Percentiles rank a stretch among this genome's conserved stretches.
These are phyloP conservation scores for Saccharomyces mikatae DNA, from an alignment of 805 yeast species.

Conservation along the genomic window DNA sequence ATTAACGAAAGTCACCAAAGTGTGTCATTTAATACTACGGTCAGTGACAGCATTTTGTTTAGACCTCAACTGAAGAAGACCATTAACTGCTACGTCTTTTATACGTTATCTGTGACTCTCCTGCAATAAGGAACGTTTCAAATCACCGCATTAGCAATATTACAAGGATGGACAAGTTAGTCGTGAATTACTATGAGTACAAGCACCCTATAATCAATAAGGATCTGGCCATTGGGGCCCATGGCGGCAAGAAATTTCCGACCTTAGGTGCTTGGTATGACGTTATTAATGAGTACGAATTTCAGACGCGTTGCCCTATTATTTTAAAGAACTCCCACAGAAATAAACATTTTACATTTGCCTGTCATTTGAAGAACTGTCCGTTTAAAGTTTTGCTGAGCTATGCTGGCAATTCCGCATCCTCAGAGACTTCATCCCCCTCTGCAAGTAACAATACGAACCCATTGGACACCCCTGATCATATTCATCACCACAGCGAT, in stretches of 20 bases:
- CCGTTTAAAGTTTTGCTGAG: conserved; percentile 29
- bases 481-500: neutral
- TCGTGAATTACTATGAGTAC: conserved; percentile 25
- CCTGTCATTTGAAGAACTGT: conserved; percentile 30
- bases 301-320: conserved; percentile 30
- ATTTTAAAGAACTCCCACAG: conserved; percentile 31
- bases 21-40: neutral
- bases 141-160: neutral
- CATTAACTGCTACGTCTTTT: neutral
- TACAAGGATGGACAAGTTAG: neutral
- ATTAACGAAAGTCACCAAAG: neutral
- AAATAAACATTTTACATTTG: conserved; percentile 31
- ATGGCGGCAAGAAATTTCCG: conserved; percentile 20
- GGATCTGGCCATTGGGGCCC: conserved; percentile 18
- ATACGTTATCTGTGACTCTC: neutral
- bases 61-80: neutral
- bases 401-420: conserved; percentile 20
- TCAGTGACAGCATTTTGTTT: neutral
- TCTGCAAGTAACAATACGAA: conserved; percentile 2
- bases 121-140: neutral
- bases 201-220: conserved; percentile 30
- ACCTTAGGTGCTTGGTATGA: conserved; percentile 29
- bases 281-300: conserved; percentile 31
- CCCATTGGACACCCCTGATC: neutral
- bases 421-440: neutral